Base-by-base conservation (phyloP, 2,329 filamentous ascomycete genomes). In the Fusarium neocosmosporiellum region DNA sequence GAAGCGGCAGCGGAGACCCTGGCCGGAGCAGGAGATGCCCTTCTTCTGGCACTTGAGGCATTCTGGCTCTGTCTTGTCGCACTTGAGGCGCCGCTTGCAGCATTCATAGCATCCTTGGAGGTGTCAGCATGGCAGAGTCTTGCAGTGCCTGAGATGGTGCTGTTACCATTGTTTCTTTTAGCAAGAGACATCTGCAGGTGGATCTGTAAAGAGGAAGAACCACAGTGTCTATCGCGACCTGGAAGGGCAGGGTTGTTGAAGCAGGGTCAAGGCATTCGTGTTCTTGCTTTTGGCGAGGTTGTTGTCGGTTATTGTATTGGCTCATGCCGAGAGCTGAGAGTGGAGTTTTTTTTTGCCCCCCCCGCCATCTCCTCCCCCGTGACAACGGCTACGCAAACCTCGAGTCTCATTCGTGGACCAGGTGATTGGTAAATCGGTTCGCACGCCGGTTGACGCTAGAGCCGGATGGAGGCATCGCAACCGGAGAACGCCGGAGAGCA, bases 21-120 rank as follows among this genome's bases (percentile, higher is more conserved):
- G 75, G 0, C 83, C 83, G 1, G 83, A 84, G 69, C 83, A 84
- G 9, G 78, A 71, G 20, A 84, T 75, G n/a, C 79, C 79, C 36
- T 80, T 81, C 63, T 84, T 84, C 11, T 76, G 69, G 62, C 83
- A 84, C 59, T 84, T 84, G 22, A 75, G 68, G 64, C 83, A 84
- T 63, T 79, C 74, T 2, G 83, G 83, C 55, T 82, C 79, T 20
- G 78, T 77, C 66, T 81, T 82, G 71, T 84, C 83, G 71, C 83
- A 84, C 34, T 78, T 79, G 31, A 84, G 80, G 27, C 83, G 79
- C 37, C 83, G 78, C 59, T 75, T 79, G 58, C 77, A 80, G 69
- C 83, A 84, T 70, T 84, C 80, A 39, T 81, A 80, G 58, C 83
- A 84, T 22, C 83, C 80, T 80, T 31, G 11, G 24, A 36, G 62